Evolutionary conservation across 371 early-diverging fungal genomes (phyloP), one percentile per base, ranked within the genome.

Genomic region (Syncephalis fuscata): DNA sequence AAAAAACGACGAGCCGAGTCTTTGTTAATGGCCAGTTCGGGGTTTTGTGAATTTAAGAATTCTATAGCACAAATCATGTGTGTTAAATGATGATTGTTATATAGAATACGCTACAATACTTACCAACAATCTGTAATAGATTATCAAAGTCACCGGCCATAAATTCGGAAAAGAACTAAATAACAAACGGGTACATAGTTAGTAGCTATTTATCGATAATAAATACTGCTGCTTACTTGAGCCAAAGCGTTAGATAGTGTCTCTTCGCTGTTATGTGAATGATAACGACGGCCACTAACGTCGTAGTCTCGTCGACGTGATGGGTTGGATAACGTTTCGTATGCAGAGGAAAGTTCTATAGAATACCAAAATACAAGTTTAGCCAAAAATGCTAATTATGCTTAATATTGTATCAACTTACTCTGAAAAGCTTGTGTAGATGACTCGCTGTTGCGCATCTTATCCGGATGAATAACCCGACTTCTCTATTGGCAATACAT

Each of bases 121-220:
- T 67, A 77, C 77, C 62, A 41, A 77, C 70, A 58, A 77, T 68
- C 21, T 68, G 63, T n/a, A 71, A 62, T 51, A 78, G 68, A 17
- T 68, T 71, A 48, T 73, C 69, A 56, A 75, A 78, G 55, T 78
- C 78, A 39, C 78, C 78, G 48, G 73, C 74, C 65, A 75, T 62
- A 59, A 78, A 73, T 56, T 78, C 78, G 36, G 68, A 64, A 50
- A 73, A 78, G 41, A 72, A 49, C 70, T 72, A 53, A 8, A 44
- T 39, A 22, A 44, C 39, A 39, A 25, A 23, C 11, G 24, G 37
- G 16, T 32, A 17, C 15, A 3, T 23, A 50, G 14, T 45, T 27
- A 54, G 23, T 22, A 14, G 20, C 39, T 5, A 36, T 26, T 19
- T 19, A 37, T 21, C 17, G 23, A 17, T 25, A 37, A 45, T 27